Percentiles rank a stretch among this genome's conserved stretches.
Evolutionary conservation across 1,139 yeast genomes (phyloP).

Genomic region (Suhomyces yuchorum): DNA sequence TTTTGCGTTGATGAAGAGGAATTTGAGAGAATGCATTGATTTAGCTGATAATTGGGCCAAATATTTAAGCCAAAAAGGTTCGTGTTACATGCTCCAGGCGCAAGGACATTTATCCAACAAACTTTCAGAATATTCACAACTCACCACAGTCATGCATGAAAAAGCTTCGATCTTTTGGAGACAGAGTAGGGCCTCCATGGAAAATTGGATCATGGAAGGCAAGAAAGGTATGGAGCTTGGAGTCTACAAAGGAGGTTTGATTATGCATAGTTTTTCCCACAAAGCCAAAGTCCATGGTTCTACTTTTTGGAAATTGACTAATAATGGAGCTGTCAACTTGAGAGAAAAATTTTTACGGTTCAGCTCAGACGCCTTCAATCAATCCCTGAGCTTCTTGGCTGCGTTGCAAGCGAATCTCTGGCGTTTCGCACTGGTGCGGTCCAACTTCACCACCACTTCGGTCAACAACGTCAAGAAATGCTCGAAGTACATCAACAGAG

Average conservation of each 20-base stretch:
- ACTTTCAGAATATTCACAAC: not conserved
- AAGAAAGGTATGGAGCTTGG: not conserved
- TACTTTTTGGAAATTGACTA: not conserved
- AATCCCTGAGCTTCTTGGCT: not conserved
- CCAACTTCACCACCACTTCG: not conserved
- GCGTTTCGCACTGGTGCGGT: not conserved
- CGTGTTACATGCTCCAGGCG: not conserved
- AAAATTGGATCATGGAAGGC: not conserved
- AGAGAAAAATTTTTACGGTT: not conserved
- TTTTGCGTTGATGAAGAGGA: not conserved
- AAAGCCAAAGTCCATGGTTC: not conserved
- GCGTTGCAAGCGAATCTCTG: not conserved
- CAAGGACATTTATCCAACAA: not conserved
- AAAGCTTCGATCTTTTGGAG: not conserved
- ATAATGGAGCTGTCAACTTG: not conserved
- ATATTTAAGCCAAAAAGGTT: not conserved
- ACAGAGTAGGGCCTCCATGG: not conserved
- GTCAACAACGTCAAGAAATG: conserved; percentile 1
- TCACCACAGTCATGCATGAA: not conserved
- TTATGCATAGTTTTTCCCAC: not conserved
- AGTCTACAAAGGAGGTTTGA: not conserved
- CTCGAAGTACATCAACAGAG: conserved; percentile 8
- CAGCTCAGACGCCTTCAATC: not conserved
- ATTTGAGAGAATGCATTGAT: not conserved
- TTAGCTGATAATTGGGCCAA: not conserved